Percentiles rank a stretch among this genome's conserved stretches.
These are phyloP conservation scores for Silene noctiflora DNA, from an alignment of 179 eudicot genomes.

Conservation along the genomic window DNA sequence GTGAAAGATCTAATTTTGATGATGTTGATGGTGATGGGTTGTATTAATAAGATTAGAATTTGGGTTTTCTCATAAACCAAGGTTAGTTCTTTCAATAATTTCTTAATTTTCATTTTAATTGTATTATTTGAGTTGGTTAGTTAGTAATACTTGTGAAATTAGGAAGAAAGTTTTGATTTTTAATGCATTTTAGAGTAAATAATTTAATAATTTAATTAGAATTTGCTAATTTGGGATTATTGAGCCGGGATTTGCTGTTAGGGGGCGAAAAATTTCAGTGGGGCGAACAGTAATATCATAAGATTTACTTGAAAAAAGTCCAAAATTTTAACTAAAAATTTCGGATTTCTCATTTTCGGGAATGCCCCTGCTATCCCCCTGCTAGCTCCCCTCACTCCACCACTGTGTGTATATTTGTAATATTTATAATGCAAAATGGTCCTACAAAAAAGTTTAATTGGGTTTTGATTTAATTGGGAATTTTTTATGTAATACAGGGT, in stretches of 20 bases:
- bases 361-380: no score
- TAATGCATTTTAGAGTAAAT: neutral
- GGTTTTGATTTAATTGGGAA: conserved; percentile 7
- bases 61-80: conserved; percentile 21
- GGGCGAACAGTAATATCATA: no score
- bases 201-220: no score
- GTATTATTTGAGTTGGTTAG: neutral
- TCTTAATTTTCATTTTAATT: neutral
- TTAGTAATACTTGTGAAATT: neutral
- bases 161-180: neutral
- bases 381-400: no score
- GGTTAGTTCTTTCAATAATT: conserved; percentile 18
- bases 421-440: conserved; percentile 6
- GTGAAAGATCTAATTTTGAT: conserved; percentile 20
- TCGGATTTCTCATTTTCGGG: no score
- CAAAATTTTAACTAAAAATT: no score
- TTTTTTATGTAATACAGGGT: conserved; percentile 18
- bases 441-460: neutral
- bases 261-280: no score
- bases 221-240: no score
- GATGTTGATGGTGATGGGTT: conserved; percentile 12
- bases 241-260: no score
- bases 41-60: conserved; percentile 16
- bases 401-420: neutral
- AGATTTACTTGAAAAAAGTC: no score